A percentile compares a stretch with the other conserved stretches of the same genome.
Conservation (phyloP, 2,329 filamentous ascomycete species). For the Bipolaris sorokiniana region DNA sequence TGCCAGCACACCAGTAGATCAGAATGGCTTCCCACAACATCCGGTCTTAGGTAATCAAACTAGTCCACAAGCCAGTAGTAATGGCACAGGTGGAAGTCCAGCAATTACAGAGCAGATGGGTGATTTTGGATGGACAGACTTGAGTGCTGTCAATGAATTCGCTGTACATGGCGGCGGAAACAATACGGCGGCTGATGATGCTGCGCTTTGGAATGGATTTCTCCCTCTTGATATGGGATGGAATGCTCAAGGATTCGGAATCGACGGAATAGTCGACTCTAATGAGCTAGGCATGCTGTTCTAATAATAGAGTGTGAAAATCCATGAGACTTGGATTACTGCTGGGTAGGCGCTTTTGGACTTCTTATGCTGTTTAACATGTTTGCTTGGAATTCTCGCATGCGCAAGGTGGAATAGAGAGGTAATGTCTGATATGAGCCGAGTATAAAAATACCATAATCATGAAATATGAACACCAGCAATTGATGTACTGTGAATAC, state of each 20-base stretch:
- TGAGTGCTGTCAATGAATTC: slow-evolving; percentile 56
- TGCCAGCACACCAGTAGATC: slow-evolving; percentile 35
- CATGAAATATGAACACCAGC: background rate
- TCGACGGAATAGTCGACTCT: slow-evolving; percentile 40
- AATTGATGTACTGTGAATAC: background rate
- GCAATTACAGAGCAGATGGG: slow-evolving; percentile 56
- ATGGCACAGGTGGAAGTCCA: slow-evolving; percentile 49
- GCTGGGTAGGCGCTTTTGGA: background rate
- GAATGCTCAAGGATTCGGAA: slow-evolving; percentile 39
- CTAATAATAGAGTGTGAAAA: slow-evolving; percentile 9
- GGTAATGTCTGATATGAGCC: background rate
- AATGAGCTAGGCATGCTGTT: slow-evolving; percentile 41
- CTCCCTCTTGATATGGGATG: slow-evolving; percentile 49
- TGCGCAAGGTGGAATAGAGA: background rate
- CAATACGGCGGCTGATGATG: slow-evolving; percentile 35
- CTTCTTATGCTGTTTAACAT: background rate
- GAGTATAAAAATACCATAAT: background rate
- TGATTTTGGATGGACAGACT: slow-evolving; percentile 58
- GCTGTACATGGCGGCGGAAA: slow-evolving; percentile 52
- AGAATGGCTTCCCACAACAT: slow-evolving; percentile 31
- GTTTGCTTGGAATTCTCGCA: background rate
- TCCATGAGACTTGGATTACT: too few relatives aligned
- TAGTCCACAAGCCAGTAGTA: slow-evolving; percentile 48
- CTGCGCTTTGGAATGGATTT: slow-evolving; percentile 45
- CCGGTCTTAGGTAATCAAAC: slow-evolving; percentile 16